Base-by-base conservation (phyloP, 306 rosid species). In the Vigna trinervia region DNA sequence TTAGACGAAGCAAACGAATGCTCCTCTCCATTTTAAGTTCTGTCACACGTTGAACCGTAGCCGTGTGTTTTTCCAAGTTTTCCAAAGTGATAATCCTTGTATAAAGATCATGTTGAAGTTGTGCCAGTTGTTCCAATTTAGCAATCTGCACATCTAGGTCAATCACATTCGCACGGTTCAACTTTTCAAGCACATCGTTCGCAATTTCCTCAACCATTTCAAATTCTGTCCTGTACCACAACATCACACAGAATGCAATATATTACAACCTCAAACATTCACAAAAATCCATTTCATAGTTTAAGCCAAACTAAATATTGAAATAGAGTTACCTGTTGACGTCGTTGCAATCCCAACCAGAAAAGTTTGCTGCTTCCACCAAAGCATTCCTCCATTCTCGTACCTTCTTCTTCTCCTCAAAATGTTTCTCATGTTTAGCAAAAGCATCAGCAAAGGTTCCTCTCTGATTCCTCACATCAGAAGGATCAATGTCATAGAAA, bases 401-500 rank as follows among this genome's bases (percentile, higher is more conserved):
- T 19, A 76, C 23, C 69, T 65, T 80, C 32, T 65, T 80, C 32
- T 56, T 54, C 2, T 34, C 52, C 2, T 51, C 12, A 53, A 34
- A 26, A 1, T 36, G 34, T 43, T 1, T 0, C 19, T 56, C 71
- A 39, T 81, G 85, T 34, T 52, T 77, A 15, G 34, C 71, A 54
- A 84, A 84, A 4, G 83, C 85, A 1, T 68, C 78, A 23, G 80
- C 85, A 81, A 67, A 81, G 19, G 67, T 73, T 73, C 57, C 85
- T 0, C 53, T 84, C 17, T 84, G 85, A 4, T 81, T 59, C 39
- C 87, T 43, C 0, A 84, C 87, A 39, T 73, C 14, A 0, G 85
- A 67, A n/a, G 85, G 87, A 77, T 84, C 85, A 10, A 77, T 11
- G 5, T 53, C 75, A 62, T 81, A 84, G 46, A 84, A 84, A 34